Base-by-base conservation (phyloP, 2,329 filamentous ascomycete genomes). In the Sporothrix pallida region DNA sequence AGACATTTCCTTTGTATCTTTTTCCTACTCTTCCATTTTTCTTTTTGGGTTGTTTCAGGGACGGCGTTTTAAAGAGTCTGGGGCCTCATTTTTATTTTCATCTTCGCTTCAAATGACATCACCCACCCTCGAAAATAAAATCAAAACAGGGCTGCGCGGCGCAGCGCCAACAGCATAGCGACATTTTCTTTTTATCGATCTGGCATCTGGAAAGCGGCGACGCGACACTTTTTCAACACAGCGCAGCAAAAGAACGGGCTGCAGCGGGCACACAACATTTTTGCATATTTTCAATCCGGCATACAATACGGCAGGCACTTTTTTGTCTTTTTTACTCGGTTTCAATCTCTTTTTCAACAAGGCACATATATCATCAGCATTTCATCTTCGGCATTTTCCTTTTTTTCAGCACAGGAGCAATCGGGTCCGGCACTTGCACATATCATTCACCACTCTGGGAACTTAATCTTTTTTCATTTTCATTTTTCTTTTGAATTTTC, bases 161-260 rank as follows among this genome's bases (percentile, higher is more conserved):
- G 60, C 46, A 46, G 50, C 70, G 56, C 23, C 69, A 65, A 67
- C 74, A 58, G 60, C 60, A 68, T 54, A 17, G 48, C 60, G 68
- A 44, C 13, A 52, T 46, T 68, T 67, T 68, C 42, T 65, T 69
- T 65, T 62, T 75, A n/a, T 73, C 42, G 72, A 76, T 76, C 73
- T 75, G 76, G 76, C 73, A 77, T 76, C 75, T 75, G 56, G 63
- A 74, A 72, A 73, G 76, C 77, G 77, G 76, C 78, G 75, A 74
- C 77, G 74, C 68, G 58, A 48, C 44, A 17, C 9, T 48, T 44
- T 15, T 48, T 44, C 46, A 23, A 8, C 17, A 62, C 52, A 69
- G 26, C 46, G 46, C 54, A 58, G 62, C 62, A 67, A 46, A 65
- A 67, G 42, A 48, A 48, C 56, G 54, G 60, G 69, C 65, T 63